Conservation (phyloP, 257 asterid species). For the Nicotiana paniculata region DNA sequence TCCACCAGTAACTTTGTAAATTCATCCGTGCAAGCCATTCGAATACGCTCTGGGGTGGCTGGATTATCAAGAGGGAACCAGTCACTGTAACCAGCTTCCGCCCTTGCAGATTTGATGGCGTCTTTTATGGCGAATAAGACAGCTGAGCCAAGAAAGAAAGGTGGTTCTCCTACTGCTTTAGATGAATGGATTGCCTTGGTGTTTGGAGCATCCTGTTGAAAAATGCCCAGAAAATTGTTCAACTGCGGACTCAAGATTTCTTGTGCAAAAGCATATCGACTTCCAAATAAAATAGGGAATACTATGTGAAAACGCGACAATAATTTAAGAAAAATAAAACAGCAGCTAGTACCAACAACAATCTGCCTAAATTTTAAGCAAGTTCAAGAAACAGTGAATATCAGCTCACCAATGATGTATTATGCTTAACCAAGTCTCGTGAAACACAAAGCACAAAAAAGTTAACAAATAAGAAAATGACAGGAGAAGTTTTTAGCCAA, state of each 20-base stretch:
- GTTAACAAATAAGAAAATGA: neutral
- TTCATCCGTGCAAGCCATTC: slow-evolving; percentile 89
- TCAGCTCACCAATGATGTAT: neutral
- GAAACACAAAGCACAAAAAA: neutral
- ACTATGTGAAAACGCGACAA: neutral
- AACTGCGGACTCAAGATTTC: neutral
- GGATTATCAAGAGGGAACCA: slow-evolving; percentile 94
- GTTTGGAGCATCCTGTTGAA: slow-evolving; percentile 71
- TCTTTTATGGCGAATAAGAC: slow-evolving; percentile 86
- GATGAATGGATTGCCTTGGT: slow-evolving; percentile 83
- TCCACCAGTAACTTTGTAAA: slow-evolving; percentile 42
- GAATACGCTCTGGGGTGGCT: slow-evolving; percentile 92
- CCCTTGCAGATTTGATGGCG: slow-evolving; percentile 74
- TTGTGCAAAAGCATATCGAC: neutral
- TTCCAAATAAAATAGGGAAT: neutral
- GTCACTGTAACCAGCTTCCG: slow-evolving; percentile 53
- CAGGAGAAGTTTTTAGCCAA: neutral
- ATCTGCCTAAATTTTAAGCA: neutral
- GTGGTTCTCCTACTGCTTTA: slow-evolving; percentile 98
- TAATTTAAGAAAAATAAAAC: neutral
- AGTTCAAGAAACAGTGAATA: neutral
- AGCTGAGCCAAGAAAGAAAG: slow-evolving; percentile 78
- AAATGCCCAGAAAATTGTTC: neutral
- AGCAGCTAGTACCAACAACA: neutral
- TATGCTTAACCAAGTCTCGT: neutral